Percentiles rank a stretch among this genome's conserved stretches.
Evolutionary conservation across 2,329 filamentous ascomycete species (phyloP).

Genomic region (Talaromyces islandicus): DNA sequence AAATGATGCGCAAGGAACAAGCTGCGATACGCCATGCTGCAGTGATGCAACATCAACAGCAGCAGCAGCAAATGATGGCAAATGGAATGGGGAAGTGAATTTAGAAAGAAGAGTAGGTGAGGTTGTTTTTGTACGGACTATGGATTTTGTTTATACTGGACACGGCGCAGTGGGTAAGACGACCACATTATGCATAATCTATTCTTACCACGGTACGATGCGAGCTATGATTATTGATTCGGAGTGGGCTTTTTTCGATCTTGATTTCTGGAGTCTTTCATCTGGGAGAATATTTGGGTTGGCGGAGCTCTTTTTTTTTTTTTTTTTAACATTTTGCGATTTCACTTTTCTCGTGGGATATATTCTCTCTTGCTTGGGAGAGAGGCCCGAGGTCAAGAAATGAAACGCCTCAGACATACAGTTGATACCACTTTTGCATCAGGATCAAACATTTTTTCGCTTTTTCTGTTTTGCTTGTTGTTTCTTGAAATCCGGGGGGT

Average conservation of each 20-base stretch:
- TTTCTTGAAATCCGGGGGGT: neutral
- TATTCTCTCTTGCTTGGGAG: neutral
- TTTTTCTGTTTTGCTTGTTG: neutral
- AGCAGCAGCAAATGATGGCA: constrained; percentile 37
- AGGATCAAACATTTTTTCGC: neutral
- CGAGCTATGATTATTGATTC: constrained; percentile 1
- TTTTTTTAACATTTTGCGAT: neutral
- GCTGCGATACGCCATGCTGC: constrained; percentile 21
- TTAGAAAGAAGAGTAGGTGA: neutral
- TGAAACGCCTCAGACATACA: neutral
- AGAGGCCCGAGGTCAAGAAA: neutral
- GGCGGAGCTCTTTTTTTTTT: neutral
- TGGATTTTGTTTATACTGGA: neutral
- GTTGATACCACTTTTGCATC: constrained; percentile 6
- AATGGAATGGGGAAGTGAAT: constrained; percentile 33
- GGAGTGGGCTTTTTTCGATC: neutral
- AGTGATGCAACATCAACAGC: constrained; percentile 24
- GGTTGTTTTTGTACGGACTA: neutral
- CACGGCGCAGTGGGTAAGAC: neutral
- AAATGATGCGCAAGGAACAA: constrained; percentile 33
- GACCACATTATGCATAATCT: neutral
- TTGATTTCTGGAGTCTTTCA: neutral
- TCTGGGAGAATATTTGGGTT: neutral
- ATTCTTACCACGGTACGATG: neutral
- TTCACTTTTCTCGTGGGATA: neutral